Evolutionary conservation across 495 filamentous ascomycete genomes (phyloP).

Genomic region (Astrothelium macrocarpum): DNA sequence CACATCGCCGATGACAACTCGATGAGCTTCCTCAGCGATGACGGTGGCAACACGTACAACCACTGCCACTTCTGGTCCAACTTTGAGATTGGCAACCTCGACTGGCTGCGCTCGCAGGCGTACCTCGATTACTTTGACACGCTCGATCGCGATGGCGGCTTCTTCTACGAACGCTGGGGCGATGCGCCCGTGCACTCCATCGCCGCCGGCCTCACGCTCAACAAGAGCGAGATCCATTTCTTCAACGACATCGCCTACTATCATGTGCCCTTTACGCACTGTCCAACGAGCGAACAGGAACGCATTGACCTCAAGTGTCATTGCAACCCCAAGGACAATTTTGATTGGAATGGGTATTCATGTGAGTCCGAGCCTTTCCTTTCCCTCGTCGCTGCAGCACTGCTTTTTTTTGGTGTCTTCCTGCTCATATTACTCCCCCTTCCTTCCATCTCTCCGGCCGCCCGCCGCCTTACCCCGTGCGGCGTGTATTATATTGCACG

Average conservation of each 20-base stretch:
- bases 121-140: conserved; percentile 50
- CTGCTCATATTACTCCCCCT: background rate
- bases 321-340: conserved; percentile 93
- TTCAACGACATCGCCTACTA: conserved; percentile 99
- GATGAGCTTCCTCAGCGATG: conserved; percentile 84
- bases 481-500: background rate
- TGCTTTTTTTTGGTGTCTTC: background rate
- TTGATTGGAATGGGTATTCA: conserved; percentile 97
- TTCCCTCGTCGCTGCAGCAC: background rate
- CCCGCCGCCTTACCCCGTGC: conserved; percentile 6
- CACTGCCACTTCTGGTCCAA: conserved; percentile 80
- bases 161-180: conserved; percentile 55
- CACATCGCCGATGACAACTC: conserved; percentile 77
- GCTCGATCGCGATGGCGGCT: conserved; percentile 48
- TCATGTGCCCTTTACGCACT: conserved; percentile 98
- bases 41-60: conserved; percentile 78
- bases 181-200: conserved; percentile 77
- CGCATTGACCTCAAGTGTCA: conserved; percentile 76
- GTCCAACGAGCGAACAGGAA: conserved; percentile 75
- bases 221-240: conserved; percentile 92
- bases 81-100: conserved; percentile 53
- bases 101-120: conserved; percentile 47
- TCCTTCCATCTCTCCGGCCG: background rate
- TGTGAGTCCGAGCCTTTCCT: conserved; percentile 48
- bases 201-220: conserved; percentile 71